Percentiles rank a stretch among this genome's conserved stretches.
Evolutionary conservation across 345 rosid species (phyloP).

Genomic region (Lepidium aucheri): DNA sequence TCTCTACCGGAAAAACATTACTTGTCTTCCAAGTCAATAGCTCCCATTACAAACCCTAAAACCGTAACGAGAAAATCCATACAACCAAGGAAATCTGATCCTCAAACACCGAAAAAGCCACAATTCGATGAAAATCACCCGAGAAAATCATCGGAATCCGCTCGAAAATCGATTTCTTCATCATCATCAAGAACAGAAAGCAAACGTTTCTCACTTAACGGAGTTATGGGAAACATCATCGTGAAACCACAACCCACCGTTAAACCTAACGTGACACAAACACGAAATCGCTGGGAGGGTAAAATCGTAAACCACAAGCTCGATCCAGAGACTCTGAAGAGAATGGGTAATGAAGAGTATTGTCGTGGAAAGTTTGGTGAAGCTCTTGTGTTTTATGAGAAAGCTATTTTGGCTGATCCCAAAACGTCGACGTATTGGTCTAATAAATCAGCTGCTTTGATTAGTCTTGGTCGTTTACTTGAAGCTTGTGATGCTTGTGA

Average conservation of each 20-base stretch:
- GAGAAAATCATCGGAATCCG: constrained; percentile 15
- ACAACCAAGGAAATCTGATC: constrained; percentile 11
- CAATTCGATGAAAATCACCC: constrained; percentile 15
- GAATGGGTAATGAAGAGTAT: constrained; percentile 69
- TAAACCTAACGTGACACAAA: constrained; percentile 13
- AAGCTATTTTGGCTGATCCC: constrained; percentile 58
- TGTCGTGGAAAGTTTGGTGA: constrained; percentile 60
- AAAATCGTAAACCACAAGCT: constrained; percentile 21
- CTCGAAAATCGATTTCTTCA: constrained; percentile 36
- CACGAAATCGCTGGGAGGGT: constrained; percentile 14
- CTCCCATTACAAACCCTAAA: constrained; percentile 23
- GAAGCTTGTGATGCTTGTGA: constrained; percentile 73
- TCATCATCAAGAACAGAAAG: constrained; percentile 24
- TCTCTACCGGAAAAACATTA: constrained; percentile 29
- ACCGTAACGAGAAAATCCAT: constrained; percentile 11
- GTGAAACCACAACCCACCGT: constrained; percentile 37
- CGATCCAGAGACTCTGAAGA: constrained; percentile 63
- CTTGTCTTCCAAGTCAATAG: constrained; percentile 25
- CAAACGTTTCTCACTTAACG: constrained; percentile 24
- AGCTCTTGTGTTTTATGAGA: constrained; percentile 68
- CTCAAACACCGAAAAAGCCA: constrained; percentile 12
- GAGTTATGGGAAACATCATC: constrained; percentile 70
- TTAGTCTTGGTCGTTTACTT: constrained; percentile 57
- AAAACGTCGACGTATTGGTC: constrained; percentile 64
- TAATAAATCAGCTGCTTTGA: constrained; percentile 83